phyloP scores from a whole-genome alignment of 306 rosid genomes.

The Styphnolobium japonicum region DNA sequence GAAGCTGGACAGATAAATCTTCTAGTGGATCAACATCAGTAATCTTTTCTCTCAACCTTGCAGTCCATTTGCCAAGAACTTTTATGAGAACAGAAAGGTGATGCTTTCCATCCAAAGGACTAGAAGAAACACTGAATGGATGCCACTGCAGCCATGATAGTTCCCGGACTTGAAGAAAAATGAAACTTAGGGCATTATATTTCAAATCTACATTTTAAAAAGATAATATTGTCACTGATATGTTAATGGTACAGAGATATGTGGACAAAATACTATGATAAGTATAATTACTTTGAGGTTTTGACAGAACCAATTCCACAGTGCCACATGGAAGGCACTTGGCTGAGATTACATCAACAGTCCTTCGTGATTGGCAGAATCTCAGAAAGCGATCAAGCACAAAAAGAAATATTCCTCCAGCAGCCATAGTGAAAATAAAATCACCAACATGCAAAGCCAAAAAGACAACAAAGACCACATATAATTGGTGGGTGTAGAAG shows the following conservation, averaged over 20 bases:
- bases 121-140: slow-evolving; percentile 93
- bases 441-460: slow-evolving; percentile 90
- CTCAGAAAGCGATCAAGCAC: slow-evolving; percentile 86
- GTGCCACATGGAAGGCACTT: slow-evolving; percentile 85
- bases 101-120: slow-evolving; percentile 86
- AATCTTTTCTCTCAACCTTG: slow-evolving; percentile 45
- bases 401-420: slow-evolving; percentile 80
- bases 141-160: slow-evolving; percentile 95
- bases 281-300: slow-evolving; percentile 67
- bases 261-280: background rate
- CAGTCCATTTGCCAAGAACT: slow-evolving; percentile 93
- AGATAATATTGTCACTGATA: slow-evolving; percentile 21
- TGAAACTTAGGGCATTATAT: slow-evolving; percentile 93
- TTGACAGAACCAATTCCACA: slow-evolving; percentile 76
- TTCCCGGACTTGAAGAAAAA: slow-evolving; percentile 83
- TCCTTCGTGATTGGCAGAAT: slow-evolving; percentile 79
- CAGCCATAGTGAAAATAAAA: slow-evolving; percentile 63
- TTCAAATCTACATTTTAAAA: slow-evolving; percentile 50
- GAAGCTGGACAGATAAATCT: slow-evolving; percentile 29
- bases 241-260: background rate
- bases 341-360: slow-evolving; percentile 69
- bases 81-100: slow-evolving; percentile 79
- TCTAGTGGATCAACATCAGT: slow-evolving; percentile 33
- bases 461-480: slow-evolving; percentile 65
- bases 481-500: slow-evolving; percentile 93